Base-by-base conservation (phyloP, 768 basidiomycete genomes). In the Suillus alpinus region DNA sequence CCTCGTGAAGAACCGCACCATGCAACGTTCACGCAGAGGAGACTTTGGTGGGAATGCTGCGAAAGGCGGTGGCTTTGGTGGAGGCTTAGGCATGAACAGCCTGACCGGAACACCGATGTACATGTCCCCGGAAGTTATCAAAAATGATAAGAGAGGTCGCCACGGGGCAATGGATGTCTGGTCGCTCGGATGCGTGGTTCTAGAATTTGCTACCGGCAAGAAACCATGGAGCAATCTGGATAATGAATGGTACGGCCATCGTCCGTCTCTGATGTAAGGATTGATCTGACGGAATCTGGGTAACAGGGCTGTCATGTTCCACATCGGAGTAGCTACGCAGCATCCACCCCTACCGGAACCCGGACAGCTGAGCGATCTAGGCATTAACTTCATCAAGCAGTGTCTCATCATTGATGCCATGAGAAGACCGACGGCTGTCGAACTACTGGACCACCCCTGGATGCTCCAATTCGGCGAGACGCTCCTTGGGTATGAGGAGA, bases 181-280 rank as follows among this genome's bases (percentile, higher is more conserved):
- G 97, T 93, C 94, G 26, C 76, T 98, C 60, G 97, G 97, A 18
- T 98, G 97, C 70, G 94, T 98, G n/a, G 88, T 98, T 14, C 84
- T 98, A 34, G 95, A 99, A 72, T 94, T 92, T 69, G 92, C 94
- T 6, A 99, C 97, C 0, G 97, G 97, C 0, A 88, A 90, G 71
- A 96, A 98, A 69, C 97, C 97, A 0, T 99, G 97, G 97, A 95
- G 92, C 68, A 95, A 96, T 71, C 87, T 96, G 44, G 97, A 99
- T 72, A 99, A 99, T 67, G 97, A 99, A 83, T 99, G 97, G 97
- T 95, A 64, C 63, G 85, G 63, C 12, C 31, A 55, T 55, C 6
- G 6, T 55, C 10, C 23, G 10, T 16, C 34, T 39, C 8, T 51
- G n/a, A 57, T 44, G 59, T 7, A 31, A 46, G 26, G 47, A 36